phyloP scores from a whole-genome alignment of 176 grass and related monocot species.

The Cenchrus purpureus region DNA sequence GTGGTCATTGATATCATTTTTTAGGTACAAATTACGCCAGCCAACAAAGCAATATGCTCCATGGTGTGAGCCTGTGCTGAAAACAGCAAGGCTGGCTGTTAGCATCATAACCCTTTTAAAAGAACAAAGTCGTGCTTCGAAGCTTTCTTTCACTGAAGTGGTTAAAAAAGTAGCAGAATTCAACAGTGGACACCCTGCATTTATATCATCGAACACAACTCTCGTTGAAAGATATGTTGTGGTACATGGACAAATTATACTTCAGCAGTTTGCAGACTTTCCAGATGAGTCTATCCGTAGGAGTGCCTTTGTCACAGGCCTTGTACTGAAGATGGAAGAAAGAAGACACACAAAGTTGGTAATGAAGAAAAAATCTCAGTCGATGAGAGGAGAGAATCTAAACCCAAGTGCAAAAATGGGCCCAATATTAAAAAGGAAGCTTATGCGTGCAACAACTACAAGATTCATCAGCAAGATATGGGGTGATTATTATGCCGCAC shows the following conservation, averaged over 20 bases:
- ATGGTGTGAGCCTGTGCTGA: slow-evolving; percentile 65
- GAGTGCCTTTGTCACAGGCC: slow-evolving; percentile 61
- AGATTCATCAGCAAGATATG: slow-evolving; percentile 70
- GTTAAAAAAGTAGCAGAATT: slow-evolving; percentile 65
- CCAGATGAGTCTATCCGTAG: slow-evolving; percentile 54
- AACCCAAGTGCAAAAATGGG: slow-evolving; percentile 67
- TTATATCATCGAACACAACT: slow-evolving; percentile 51
- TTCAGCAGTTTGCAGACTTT: slow-evolving; percentile 73
- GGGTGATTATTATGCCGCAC: slow-evolving; percentile 66
- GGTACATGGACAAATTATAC: slow-evolving; percentile 82
- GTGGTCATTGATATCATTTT: slow-evolving; percentile 36
- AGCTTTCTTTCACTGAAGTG: slow-evolving; percentile 64
- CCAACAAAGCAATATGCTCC: slow-evolving; percentile 79
- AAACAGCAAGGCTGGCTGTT: slow-evolving; percentile 63
- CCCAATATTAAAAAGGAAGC: slow-evolving; percentile 50
- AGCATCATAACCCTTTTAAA: slow-evolving; percentile 64
- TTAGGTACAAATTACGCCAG: slow-evolving; percentile 71
- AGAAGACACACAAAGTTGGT: slow-evolving; percentile 73
- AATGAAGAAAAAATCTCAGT: slow-evolving; percentile 62
- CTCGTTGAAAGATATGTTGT: slow-evolving; percentile 67
- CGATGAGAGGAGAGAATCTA: slow-evolving; percentile 56
- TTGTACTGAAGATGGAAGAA: slow-evolving; percentile 61
- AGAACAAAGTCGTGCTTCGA: slow-evolving; percentile 71
- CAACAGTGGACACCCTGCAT: slow-evolving; percentile 46
- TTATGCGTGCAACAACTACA: slow-evolving; percentile 88